phyloP scores from a whole-genome alignment of 129 eudicot species.

The Heracleum sosnowskyi region DNA sequence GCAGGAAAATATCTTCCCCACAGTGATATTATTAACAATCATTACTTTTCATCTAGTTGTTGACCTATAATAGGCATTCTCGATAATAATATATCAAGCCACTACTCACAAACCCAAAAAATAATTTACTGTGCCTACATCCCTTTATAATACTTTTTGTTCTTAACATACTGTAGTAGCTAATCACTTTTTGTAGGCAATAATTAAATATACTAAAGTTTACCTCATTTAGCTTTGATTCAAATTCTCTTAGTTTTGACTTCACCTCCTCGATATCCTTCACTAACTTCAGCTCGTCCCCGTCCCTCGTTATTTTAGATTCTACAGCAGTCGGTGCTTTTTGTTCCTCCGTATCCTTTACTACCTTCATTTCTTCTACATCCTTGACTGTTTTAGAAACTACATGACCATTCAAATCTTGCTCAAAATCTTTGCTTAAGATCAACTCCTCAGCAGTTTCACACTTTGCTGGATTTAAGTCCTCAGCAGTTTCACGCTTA shows the following conservation, averaged over 20 bases:
- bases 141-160: background rate
- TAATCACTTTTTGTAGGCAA: background rate
- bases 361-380: background rate
- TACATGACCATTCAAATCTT: background rate
- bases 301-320: conserved; percentile 22
- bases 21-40: background rate
- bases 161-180: background rate
- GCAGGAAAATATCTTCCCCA: background rate
- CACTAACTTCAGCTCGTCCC: conserved; percentile 28
- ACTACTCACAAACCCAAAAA: background rate
- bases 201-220: background rate
- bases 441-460: background rate
- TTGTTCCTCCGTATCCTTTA: conserved; percentile 7
- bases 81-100: background rate
- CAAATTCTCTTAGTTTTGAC: conserved; percentile 51
- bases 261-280: conserved; percentile 50
- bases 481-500: background rate
- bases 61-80: background rate
- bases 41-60: background rate
- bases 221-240: conserved; percentile 49
- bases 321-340: conserved; percentile 14
- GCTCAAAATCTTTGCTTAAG: background rate
- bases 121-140: background rate
- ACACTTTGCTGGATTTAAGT: background rate
- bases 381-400: background rate